A percentile compares a stretch with the other conserved stretches of the same genome.
Evolutionary conservation across 345 rosid genomes (phyloP).

Genomic region (Streptanthus diversifolius): DNA sequence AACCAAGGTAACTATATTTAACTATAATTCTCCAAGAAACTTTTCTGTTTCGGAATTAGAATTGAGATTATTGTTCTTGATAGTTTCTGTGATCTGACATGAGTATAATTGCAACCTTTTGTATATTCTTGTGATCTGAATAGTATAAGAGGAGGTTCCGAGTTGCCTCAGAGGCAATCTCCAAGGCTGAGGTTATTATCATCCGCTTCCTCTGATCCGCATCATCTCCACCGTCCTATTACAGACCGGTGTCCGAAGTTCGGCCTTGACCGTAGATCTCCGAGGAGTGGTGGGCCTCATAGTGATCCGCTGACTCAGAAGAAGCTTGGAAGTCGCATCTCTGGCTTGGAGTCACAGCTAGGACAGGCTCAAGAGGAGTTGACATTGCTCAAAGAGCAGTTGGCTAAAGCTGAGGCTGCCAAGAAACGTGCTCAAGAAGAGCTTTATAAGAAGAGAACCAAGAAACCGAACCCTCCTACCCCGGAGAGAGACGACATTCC

Average conservation of each 20-base stretch:
- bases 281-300: slow-evolving; percentile 50
- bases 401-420: slow-evolving; percentile 71
- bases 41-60: neutral
- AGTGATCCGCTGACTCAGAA: slow-evolving; percentile 58
- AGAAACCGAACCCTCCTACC: slow-evolving; percentile 34
- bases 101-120: neutral
- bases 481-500: slow-evolving; percentile 35
- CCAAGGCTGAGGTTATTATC: slow-evolving; percentile 55
- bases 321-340: slow-evolving; percentile 80
- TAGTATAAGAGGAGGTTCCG: slow-evolving; percentile 39
- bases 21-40: neutral
- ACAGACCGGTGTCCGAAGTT: slow-evolving; percentile 58
- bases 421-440: slow-evolving; percentile 67
- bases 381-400: slow-evolving; percentile 66
- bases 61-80: neutral
- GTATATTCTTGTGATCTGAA: neutral
- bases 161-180: slow-evolving; percentile 68
- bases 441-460: slow-evolving; percentile 48
- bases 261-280: slow-evolving; percentile 59
- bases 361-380: slow-evolving; percentile 83
- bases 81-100: neutral
- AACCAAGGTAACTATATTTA: slow-evolving; percentile 51
- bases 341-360: slow-evolving; percentile 79
- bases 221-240: slow-evolving; percentile 47
- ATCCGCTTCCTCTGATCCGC: slow-evolving; percentile 49